A percentile compares a stretch with the other conserved stretches of the same genome.
Conservation (phyloP, 2,329 filamentous ascomycete species). For the Epichloe bromicola region DNA sequence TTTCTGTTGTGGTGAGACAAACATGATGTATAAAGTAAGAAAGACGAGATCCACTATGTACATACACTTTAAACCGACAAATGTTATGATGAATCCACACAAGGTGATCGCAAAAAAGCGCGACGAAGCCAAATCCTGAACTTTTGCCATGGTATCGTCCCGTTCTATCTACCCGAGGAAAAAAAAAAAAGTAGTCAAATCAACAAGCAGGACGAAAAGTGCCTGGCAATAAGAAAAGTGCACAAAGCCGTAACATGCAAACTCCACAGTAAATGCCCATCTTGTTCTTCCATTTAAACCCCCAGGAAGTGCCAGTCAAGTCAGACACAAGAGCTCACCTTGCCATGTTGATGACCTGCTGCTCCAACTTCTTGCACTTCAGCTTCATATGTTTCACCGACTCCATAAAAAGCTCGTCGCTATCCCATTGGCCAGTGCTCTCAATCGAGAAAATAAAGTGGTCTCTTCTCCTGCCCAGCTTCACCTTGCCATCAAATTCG, state of each 20-base stretch:
- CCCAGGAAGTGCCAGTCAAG: background rate
- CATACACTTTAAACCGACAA: background rate
- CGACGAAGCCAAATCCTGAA: background rate
- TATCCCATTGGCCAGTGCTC: slow-evolving; percentile 89
- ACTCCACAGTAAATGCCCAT: slow-evolving; percentile 1
- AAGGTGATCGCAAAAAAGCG: background rate
- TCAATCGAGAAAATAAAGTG: slow-evolving; percentile 97
- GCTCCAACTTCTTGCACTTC: slow-evolving; percentile 66
- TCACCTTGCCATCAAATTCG: slow-evolving; percentile 92
- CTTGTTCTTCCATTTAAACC: background rate
- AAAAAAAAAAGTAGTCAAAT: background rate
- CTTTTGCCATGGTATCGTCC: slow-evolving; percentile 20
- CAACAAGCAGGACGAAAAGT: background rate
- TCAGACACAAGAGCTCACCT: slow-evolving; percentile 21
- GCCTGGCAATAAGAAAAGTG: slow-evolving; percentile 7
- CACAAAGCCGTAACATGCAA: slow-evolving; percentile 2
- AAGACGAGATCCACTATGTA: too few relatives aligned
- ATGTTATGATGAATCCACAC: background rate
- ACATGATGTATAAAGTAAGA: too few relatives aligned
- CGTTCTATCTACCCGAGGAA: slow-evolving; percentile 17
- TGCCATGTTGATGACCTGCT: slow-evolving; percentile 55
- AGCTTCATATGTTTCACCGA: slow-evolving; percentile 71
- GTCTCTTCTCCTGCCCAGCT: slow-evolving; percentile 76
- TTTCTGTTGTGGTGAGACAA: too few relatives aligned
- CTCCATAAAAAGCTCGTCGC: slow-evolving; percentile 86